Evolutionary conservation across 2,329 filamentous ascomycete species (phyloP), one percentile per base, ranked within the genome.

Genomic region (Beauveria medogensis): DNA sequence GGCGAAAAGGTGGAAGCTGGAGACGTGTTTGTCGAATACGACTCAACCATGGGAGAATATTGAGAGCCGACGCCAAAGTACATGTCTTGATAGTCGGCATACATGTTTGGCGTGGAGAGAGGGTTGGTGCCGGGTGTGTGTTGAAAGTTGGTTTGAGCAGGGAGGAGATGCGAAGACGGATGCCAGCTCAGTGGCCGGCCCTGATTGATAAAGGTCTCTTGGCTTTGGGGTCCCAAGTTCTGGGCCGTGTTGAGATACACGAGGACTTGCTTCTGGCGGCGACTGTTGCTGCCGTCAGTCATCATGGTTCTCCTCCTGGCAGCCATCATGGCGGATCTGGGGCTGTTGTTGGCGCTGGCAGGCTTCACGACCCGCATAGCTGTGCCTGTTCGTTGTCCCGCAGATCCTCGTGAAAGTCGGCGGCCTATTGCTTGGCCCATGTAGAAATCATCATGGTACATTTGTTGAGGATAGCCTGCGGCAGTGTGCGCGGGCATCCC

Each of bases 151-250:
- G 69, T 63, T 66, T 72, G 68, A 57, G 76, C 73, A 53, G 73
- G 72, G 18, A 74, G 69, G 68, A 70, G 65, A 50, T 71, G 72
- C 22, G 86, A 82, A 24, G 82, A 82, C 3, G 88, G 87, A 70
- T 92, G 89, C 89, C 89, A 92, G 77, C 88, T 91, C 51, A 90
- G 77, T 6, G 89, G 88, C 47, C 89, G 82, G 57, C 74, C 74
- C 44, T 78, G 72, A 68, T 74, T 72, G 18, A 9, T 8, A 41
- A 64, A 61, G 37, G 40, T 41, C n/a, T 59, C 46, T 28, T 40
- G 46, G 43, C 55, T 40, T 48, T 65, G 40, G 63, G 65, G 14
- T 61, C 66, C 63, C 63, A 43, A 52, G 63, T 46, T 60, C 58
- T 20, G 70, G 63, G 57, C 70, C 68, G 51, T 65, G 67, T 46